These are phyloP conservation scores for Pharus latifolius DNA, from an alignment of 176 grass and related monocot genomes.

Conservation along the genomic window DNA sequence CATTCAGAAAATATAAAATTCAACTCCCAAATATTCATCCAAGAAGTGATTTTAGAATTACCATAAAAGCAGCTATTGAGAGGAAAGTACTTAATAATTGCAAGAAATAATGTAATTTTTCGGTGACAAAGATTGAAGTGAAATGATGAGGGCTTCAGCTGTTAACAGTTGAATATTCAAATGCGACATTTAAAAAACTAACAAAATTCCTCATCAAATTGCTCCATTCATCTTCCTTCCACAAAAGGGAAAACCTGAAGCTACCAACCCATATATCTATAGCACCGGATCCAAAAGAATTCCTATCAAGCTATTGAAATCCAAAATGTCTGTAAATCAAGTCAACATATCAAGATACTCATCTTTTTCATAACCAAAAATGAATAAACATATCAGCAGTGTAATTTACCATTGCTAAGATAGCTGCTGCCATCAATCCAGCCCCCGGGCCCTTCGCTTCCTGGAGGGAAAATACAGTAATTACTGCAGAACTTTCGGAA, in stretches of 20 bases:
- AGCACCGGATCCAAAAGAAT: no score
- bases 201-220: background rate
- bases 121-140: background rate
- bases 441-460: constrained; percentile 97
- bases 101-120: background rate
- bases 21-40: background rate
- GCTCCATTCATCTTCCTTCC: background rate
- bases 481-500: background rate
- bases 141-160: background rate
- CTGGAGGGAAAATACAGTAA: constrained; percentile 23
- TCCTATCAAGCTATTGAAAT: background rate
- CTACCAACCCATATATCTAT: background rate
- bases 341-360: background rate
- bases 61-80: background rate
- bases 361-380: background rate
- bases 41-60: background rate
- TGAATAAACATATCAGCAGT: background rate
- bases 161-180: background rate
- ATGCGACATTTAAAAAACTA: background rate
- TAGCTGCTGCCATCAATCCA: constrained; percentile 83
- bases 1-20: background rate
- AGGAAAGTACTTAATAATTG: background rate
- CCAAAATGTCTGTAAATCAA: background rate
- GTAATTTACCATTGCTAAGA: constrained; percentile 72
- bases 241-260: background rate